A percentile compares a stretch with the other conserved stretches of the same genome.
phyloP scores from a whole-genome alignment of 495 filamentous ascomycete species.

The Tuber melanosporum region DNA sequence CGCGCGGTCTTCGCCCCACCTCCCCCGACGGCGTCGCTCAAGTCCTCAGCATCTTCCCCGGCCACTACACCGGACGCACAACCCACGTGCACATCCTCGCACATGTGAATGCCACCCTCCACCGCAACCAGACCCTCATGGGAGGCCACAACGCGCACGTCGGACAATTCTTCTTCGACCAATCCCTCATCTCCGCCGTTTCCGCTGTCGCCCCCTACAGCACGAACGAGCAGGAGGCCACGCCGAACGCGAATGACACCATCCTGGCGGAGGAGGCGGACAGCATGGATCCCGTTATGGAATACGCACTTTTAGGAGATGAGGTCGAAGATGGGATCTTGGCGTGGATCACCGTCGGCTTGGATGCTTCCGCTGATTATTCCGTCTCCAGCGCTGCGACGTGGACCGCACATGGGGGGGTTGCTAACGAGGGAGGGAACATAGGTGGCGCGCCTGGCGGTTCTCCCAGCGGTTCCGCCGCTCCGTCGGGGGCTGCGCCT shows the following conservation, averaged over 20 bases:
- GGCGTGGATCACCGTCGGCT: conserved; percentile 49
- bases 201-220: conserved; percentile 52
- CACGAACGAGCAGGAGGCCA: conserved; percentile 51
- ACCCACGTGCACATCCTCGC: conserved; percentile 48
- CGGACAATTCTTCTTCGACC: conserved; percentile 61
- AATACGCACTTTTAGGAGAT: conserved; percentile 52
- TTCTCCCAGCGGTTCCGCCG: conserved; percentile 16
- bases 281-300: conserved; percentile 53
- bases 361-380: conserved; percentile 44
- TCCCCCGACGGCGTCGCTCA: conserved; percentile 49
- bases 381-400: conserved; percentile 36
- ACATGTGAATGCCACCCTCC: conserved; percentile 46
- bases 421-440: conserved; percentile 24
- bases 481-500: conserved; percentile 19
- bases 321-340: conserved; percentile 50
- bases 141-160: conserved; percentile 52
- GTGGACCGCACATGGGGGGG: conserved; percentile 37
- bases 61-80: conserved; percentile 51
- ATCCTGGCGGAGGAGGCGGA: conserved; percentile 46
- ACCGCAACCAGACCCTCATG: conserved; percentile 50
- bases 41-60: conserved; percentile 53
- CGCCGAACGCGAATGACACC: conserved; percentile 51
- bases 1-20: conserved; percentile 43
- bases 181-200: conserved; percentile 49
- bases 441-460: conserved; percentile 4